Base-by-base conservation (phyloP, 345 rosid species). In the Camelina laxa region DNA sequence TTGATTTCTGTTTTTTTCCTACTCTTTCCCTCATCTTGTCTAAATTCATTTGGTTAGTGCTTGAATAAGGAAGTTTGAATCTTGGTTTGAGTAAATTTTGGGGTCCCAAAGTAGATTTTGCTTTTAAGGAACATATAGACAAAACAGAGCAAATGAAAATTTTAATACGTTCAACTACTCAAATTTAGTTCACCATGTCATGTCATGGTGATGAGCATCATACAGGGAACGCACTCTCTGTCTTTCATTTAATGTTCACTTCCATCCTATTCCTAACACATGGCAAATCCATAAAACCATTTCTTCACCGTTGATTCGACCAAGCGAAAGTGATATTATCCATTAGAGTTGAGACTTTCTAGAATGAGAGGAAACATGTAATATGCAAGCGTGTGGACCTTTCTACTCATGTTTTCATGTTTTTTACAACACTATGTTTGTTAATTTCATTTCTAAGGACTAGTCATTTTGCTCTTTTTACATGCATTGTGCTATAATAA, bases 141-240 rank as follows among this genome's bases (percentile, higher is more conserved):
- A 58, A 41, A 65, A 51, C 68, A 72, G 38, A 72, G 54, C 63
- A 65, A 67, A 45, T 42, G n/a, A 67, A 38, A 77, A 72, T 45
- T 33, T 78, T 67, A 78, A 53, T 66, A 35, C 59, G 48, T 71
- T 27, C 81, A 78, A 53, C 81, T 22, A 72, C 77, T 60, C 69
- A n/a, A 21, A 72, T 48, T 58, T 65, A 65, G 68, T 16, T 35
- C 47, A 61, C n/a, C 30, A 30, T 69, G 68, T 44, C 19, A 75
- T 67, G 59, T 74, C 24, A 58, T 67, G 53, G n/a, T 61, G 44
- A 69, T 56, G 21, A 68, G 51, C 27, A 50, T 60, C 69, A 44
- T 44, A 72, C 69, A 57, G 65, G 67, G 67, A 30, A 27, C 70
- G 45, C 45, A 36, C 62, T 58, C 49, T 70, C 42, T 70, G 50